Base-by-base conservation (phyloP, 2,329 filamentous ascomycete species). In the Nemania bipapillata region DNA sequence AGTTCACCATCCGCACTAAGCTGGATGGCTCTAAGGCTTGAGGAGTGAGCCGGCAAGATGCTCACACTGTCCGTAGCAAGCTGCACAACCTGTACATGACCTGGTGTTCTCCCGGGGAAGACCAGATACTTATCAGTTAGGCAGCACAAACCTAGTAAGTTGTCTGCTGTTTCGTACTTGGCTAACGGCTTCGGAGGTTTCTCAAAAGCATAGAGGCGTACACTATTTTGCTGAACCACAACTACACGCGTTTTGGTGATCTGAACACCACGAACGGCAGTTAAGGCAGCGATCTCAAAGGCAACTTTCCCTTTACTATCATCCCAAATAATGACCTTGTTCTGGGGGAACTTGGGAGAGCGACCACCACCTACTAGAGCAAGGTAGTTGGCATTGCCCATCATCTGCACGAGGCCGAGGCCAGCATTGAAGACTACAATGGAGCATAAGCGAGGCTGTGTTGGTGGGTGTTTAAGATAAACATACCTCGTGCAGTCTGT, bases 321-420 rank as follows among this genome's bases (percentile, higher is more conserved):
- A 79, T 99, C 94, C 94, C 94, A 98, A 74, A 98, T 92, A 72
- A 96, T 90, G 56, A 94, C 92, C 85, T 96, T 97, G 81, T 94
- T 96, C 77, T 91, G 91, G 15, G 93, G 90, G 75, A 93, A 96
- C 77, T 95, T 95, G 61, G 94, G 93, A 67, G 90, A 89, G 74
- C 88, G 91, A 56, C 96, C 94, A 74, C 95, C 95, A 71, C 94
- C 94, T 63, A 97, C 93, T 9, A 98, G 86, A 30, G 93, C 95
- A 40, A 97, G 85, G 79, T 94, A 97, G 81, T 95, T 94, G 61
- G 92, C 90, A 73, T 90, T 91, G 52, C 92, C 92, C 79, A 97
- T 90, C 92, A 97, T 96, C 79, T 94, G 91, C 28, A 91, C 92
- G 47, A 93, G 85, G 47, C 91, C 92, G 71, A 97, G 89, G 54